A percentile compares a stretch with the other conserved stretches of the same genome.
phyloP scores from a whole-genome alignment of 495 filamentous ascomycete genomes.

The Trichoderma virens region DNA sequence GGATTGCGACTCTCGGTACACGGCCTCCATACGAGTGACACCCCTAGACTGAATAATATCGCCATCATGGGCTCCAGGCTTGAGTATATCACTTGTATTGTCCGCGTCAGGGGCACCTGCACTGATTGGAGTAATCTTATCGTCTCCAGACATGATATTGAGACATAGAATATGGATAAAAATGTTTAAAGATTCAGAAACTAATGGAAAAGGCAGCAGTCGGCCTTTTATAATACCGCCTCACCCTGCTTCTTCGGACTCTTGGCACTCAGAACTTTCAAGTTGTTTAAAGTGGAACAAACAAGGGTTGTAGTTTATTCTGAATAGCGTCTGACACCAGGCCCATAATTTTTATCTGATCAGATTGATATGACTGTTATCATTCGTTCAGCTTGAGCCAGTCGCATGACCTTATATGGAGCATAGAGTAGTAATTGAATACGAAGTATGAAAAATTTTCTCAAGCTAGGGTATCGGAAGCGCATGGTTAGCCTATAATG shows the following conservation, averaged over 20 bases:
- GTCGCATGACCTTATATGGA: not conserved
- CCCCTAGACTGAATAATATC: not conserved
- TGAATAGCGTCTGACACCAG: not conserved
- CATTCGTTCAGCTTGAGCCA: not conserved
- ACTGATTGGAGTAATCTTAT: not conserved
- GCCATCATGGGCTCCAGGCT: constrained; percentile 12
- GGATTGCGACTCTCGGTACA: not conserved
- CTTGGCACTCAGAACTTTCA: not conserved
- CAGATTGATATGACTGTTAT: not conserved
- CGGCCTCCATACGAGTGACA: constrained; percentile 9
- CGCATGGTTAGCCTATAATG: not conserved
- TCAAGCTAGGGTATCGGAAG: not conserved
- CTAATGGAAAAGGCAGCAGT: not conserved
- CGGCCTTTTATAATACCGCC: not conserved
- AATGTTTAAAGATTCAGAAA: not conserved
- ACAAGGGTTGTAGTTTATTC: not conserved
- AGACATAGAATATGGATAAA: not conserved
- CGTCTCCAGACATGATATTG: not conserved
- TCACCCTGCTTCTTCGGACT: not conserved
- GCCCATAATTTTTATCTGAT: not conserved
- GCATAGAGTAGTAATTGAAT: not conserved
- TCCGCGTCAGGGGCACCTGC: not conserved
- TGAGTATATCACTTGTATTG: not conserved
- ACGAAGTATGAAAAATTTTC: not conserved
- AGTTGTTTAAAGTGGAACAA: not conserved